Evolutionary conservation across 2,329 filamentous ascomycete species (phyloP).

Genomic region (Balansia obtecta): DNA sequence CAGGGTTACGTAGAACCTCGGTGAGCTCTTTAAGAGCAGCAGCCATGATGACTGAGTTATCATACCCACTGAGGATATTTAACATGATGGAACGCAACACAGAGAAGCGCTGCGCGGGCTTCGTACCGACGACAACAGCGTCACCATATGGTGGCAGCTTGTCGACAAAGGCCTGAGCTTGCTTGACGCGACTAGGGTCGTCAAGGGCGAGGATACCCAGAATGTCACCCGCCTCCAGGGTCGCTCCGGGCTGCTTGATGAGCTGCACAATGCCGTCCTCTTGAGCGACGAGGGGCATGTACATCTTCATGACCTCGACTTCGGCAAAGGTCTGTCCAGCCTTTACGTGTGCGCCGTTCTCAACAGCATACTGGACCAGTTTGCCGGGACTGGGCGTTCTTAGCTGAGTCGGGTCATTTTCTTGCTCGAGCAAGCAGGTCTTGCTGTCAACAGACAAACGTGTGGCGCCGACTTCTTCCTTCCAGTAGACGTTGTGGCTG

Average conservation of each 20-base stretch:
- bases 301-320: slow-evolving; percentile 99
- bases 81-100: slow-evolving; percentile 65
- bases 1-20: slow-evolving; percentile 77
- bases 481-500: slow-evolving; percentile 99
- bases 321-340: slow-evolving; percentile 91
- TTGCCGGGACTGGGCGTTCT: slow-evolving; percentile 92
- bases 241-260: slow-evolving; percentile 98
- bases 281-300: slow-evolving; percentile 92
- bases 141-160: slow-evolving; percentile 79
- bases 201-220: slow-evolving; percentile 94
- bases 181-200: slow-evolving; percentile 92
- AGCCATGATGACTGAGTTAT: slow-evolving; percentile 95
- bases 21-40: slow-evolving; percentile 76
- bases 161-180: slow-evolving; percentile 84
- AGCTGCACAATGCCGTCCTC: slow-evolving; percentile 95
- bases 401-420: slow-evolving; percentile 96
- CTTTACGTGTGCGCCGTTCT: slow-evolving; percentile 86
- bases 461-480: slow-evolving; percentile 93
- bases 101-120: slow-evolving; percentile 79
- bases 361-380: slow-evolving; percentile 93
- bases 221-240: slow-evolving; percentile 93
- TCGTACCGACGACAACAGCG: slow-evolving; percentile 78
- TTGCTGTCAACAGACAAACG: slow-evolving; percentile 95
- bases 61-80: slow-evolving; percentile 86
- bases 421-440: slow-evolving; percentile 94